A percentile compares a stretch with the other conserved stretches of the same genome.
These are phyloP conservation scores for Chenopodium quinoa DNA, from an alignment of 148 eudicot species.

Conservation along the genomic window DNA sequence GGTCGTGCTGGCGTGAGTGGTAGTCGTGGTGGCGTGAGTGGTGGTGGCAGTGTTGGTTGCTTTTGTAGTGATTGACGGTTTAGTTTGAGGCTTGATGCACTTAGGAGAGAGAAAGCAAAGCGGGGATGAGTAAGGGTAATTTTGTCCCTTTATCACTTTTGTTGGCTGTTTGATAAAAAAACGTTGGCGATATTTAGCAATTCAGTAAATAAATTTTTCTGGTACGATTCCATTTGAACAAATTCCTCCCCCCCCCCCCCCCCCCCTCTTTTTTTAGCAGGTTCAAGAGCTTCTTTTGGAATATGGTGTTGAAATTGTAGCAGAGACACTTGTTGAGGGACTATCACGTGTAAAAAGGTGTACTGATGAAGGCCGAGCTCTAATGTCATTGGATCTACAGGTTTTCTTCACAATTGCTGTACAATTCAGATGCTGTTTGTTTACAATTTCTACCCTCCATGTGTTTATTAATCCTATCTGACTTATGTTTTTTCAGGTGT, in stretches of 20 bases:
- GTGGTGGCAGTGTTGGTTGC: no score
- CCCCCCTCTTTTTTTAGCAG: conserved; percentile 30
- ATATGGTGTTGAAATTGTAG: conserved; percentile 83
- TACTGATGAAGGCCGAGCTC: conserved; percentile 96
- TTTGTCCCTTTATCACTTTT: no score
- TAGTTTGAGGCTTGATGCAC: no score
- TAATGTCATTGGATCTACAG: conserved; percentile 97
- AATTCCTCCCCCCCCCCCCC: not conserved
- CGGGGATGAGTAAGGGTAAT: no score
- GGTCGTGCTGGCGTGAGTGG: no score
- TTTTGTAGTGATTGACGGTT: no score
- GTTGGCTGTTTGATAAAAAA: no score
- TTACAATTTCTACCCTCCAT: not conserved
- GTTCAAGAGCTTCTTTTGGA: conserved; percentile 78
- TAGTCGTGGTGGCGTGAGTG: no score
- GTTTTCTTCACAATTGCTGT: conserved; percentile 29
- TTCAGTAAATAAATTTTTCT: not conserved
- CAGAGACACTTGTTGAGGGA: conserved; percentile 86
- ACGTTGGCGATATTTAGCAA: no score
- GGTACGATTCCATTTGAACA: not conserved
- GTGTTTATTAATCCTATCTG: not conserved
- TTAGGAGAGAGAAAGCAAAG: no score
- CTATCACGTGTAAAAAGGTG: conserved; percentile 86
- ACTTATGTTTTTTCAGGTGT: conserved; percentile 48
- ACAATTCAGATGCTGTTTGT: not conserved